Evolutionary conservation across 1,284 basidiomycete species (phyloP).

Genomic region (Hypsizygus ulmarius): DNA sequence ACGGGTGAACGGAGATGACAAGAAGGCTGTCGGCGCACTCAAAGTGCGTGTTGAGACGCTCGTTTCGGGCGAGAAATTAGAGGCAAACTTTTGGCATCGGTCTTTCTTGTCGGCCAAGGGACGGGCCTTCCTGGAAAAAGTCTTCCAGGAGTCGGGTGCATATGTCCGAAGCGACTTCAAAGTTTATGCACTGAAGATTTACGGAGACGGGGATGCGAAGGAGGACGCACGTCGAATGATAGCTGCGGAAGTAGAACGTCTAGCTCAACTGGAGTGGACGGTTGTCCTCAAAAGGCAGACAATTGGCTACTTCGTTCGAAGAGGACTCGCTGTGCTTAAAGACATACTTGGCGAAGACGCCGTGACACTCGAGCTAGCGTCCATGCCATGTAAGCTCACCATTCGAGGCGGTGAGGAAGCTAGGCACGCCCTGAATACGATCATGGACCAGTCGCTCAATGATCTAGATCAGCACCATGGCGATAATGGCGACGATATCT

Average conservation of each 20-base stretch:
- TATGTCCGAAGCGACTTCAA: slow-evolving; percentile 44
- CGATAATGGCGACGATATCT: slow-evolving; percentile 27
- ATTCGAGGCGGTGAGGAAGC: slow-evolving; percentile 51
- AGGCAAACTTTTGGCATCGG: slow-evolving; percentile 45
- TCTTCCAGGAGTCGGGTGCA: slow-evolving; percentile 37
- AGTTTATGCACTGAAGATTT: slow-evolving; percentile 38
- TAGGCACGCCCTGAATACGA: slow-evolving; percentile 38
- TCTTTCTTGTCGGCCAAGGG: slow-evolving; percentile 30
- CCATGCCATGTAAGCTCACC: slow-evolving; percentile 35
- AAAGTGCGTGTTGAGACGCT: slow-evolving; percentile 60
- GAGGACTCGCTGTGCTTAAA: slow-evolving; percentile 43
- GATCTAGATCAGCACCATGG: slow-evolving; percentile 16
- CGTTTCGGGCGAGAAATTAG: slow-evolving; percentile 46
- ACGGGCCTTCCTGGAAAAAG: slow-evolving; percentile 32
- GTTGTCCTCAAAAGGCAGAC: slow-evolving; percentile 33
- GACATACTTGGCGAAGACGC: slow-evolving; percentile 50
- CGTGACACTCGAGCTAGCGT: slow-evolving; percentile 38
- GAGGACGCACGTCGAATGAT: slow-evolving; percentile 40
- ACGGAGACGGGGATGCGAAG: slow-evolving; percentile 35
- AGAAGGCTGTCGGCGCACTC: slow-evolving; percentile 48
- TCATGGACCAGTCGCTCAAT: slow-evolving; percentile 40
- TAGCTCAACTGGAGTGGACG: slow-evolving; percentile 40
- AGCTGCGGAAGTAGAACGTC: slow-evolving; percentile 39
- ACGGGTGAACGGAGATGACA: slow-evolving; percentile 38
- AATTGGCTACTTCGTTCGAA: slow-evolving; percentile 47